These are phyloP conservation scores for Oxytropis ochrocephala DNA, from an alignment of 306 rosid species.

Conservation along the genomic window DNA sequence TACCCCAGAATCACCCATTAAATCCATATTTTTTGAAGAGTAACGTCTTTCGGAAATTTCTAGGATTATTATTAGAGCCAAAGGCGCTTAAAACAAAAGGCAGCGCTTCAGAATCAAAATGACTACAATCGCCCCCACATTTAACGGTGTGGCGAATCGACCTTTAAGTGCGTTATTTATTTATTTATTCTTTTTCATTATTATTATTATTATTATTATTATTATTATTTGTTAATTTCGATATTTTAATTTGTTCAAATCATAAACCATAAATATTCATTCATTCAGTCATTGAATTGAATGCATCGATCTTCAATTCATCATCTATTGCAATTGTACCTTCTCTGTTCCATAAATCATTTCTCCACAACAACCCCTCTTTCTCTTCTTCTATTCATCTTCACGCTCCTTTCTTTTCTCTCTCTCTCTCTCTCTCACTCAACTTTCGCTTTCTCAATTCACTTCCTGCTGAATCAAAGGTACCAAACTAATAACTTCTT, in stretches of 20 bases:
- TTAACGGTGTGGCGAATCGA: conserved; percentile 30
- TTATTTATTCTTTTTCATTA: neutral
- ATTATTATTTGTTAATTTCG: neutral
- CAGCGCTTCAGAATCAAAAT: conserved; percentile 3
- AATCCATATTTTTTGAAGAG: no score
- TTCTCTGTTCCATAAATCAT: conserved; percentile 19
- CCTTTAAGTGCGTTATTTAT: conserved; percentile 8
- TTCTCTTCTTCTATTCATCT: neutral
- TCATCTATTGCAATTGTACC: conserved; percentile 38
- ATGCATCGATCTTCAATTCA: conserved; percentile 25
- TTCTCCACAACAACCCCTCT: conserved; percentile 4
- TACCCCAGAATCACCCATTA: no score
- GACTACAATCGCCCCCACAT: neutral
- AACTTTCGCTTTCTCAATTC: conserved; percentile 16
- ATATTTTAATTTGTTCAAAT: neutral
- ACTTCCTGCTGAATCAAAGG: conserved; percentile 26
- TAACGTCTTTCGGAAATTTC: neutral
- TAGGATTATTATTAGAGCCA: neutral
- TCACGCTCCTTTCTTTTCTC: neutral
- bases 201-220: no score
- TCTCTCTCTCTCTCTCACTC: neutral
- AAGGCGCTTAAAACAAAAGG: neutral
- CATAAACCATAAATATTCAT: neutral
- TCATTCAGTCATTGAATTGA: conserved; percentile 10
- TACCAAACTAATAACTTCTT: neutral